Percentiles rank a stretch among this genome's conserved stretches.
Evolutionary conservation across 306 rosid species (phyloP).

Genomic region (Cucurbita moschata): DNA sequence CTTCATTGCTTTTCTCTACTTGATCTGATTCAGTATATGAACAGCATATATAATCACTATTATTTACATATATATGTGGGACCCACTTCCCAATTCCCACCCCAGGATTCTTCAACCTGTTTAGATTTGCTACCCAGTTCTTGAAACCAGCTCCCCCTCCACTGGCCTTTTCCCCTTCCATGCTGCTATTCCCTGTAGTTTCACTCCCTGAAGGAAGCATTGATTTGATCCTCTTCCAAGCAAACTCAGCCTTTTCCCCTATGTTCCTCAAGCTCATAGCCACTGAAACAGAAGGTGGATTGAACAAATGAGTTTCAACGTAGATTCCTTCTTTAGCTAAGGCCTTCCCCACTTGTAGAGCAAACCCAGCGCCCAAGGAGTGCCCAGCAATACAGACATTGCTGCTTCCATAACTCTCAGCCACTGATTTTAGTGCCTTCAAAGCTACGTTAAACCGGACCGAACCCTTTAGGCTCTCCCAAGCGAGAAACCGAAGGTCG

Average conservation of each 20-base stretch:
- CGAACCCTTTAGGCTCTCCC: conserved; percentile 96
- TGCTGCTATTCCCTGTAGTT: conserved; percentile 5
- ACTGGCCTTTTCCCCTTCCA: conserved; percentile 14
- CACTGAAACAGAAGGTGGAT: conserved; percentile 89
- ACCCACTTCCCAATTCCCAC: conserved; percentile 51
- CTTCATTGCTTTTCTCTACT: conserved; percentile 13
- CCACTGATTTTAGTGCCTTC: conserved; percentile 47
- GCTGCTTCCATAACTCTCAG: conserved; percentile 44
- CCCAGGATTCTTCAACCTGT: conserved; percentile 25
- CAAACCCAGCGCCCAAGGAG: conserved; percentile 90
- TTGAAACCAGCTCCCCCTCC: conserved; percentile 16
- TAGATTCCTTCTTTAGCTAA: conserved; percentile 71
- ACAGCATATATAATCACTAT: conserved; percentile 83
- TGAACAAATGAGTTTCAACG: conserved; percentile 80
- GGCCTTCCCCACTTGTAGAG: conserved; percentile 77
- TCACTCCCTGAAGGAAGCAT: conserved; percentile 44
- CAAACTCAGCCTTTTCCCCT: conserved; percentile 57
- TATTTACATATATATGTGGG: conserved; percentile 82
- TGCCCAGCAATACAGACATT: conserved; percentile 88
- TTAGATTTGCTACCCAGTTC: conserved; percentile 38
- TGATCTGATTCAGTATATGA: conserved; percentile 50
- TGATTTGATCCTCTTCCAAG: conserved; percentile 67
- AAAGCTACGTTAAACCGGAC: conserved; percentile 52
- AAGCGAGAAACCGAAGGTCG: conserved; percentile 85
- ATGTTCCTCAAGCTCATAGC: conserved; percentile 56